Conservation (phyloP, 805 yeast species). For the Kodamaea kaohsiungensis region DNA sequence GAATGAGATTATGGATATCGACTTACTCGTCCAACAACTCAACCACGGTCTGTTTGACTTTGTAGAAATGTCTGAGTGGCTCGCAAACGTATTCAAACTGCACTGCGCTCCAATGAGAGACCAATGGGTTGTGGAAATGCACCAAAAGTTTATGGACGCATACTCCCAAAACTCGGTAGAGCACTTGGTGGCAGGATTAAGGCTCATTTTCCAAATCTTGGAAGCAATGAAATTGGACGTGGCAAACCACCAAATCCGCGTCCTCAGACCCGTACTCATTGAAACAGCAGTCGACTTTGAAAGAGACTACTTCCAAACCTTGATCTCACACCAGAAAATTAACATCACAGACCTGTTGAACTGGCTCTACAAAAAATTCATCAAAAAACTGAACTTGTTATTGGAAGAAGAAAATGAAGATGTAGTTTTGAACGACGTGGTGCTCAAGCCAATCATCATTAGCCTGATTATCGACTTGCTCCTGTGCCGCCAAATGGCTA, state of each 20-base stretch:
- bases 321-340: slow-evolving; percentile 55
- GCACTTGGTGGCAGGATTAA: slow-evolving; percentile 70
- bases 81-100: slow-evolving; percentile 73
- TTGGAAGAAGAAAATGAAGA: slow-evolving; percentile 15
- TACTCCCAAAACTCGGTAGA: slow-evolving; percentile 44
- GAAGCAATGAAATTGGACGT: slow-evolving; percentile 96
- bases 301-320: slow-evolving; percentile 70
- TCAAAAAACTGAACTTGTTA: slow-evolving; percentile 16
- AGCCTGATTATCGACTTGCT: slow-evolving; percentile 61
- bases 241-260: slow-evolving; percentile 90
- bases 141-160: slow-evolving; percentile 53
- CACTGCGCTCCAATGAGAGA: slow-evolving; percentile 98
- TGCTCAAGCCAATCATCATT: slow-evolving; percentile 41
- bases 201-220: slow-evolving; percentile 75
- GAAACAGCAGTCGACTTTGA: slow-evolving; percentile 90
- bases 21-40: slow-evolving; percentile 73
- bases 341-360: slow-evolving; percentile 58
- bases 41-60: slow-evolving; percentile 71
- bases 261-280: slow-evolving; percentile 77
- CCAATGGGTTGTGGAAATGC: slow-evolving; percentile 84
- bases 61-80: slow-evolving; percentile 69
- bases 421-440: slow-evolving; percentile 17
- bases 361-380: slow-evolving; percentile 57
- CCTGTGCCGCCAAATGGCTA: slow-evolving; percentile 77
- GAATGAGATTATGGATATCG: slow-evolving; percentile 73